A percentile compares a stretch with the other conserved stretches of the same genome.
phyloP scores from a whole-genome alignment of 108 stramenopile genomes.

The Cylindrotheca fusiformis region DNA sequence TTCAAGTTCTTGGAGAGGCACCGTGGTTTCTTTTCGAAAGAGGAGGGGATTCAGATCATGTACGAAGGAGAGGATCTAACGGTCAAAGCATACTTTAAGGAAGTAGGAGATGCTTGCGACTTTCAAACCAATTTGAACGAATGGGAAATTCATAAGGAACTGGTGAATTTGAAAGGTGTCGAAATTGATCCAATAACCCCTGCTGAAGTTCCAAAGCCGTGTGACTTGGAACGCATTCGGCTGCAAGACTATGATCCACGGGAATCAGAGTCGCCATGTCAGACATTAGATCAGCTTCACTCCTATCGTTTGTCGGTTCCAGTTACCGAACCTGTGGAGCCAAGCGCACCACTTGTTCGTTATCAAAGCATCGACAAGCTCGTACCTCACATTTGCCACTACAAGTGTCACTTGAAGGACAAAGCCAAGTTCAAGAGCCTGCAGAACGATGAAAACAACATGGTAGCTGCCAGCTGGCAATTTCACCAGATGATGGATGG shows the following conservation, averaged over 20 bases:
- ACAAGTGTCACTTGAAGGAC: conserved; percentile 1
- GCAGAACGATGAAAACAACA: not conserved
- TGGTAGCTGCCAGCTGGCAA: conserved; percentile 1
- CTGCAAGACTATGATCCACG: not conserved
- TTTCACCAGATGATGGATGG: not conserved
- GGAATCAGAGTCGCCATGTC: not conserved
- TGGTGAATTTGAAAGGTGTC: not conserved
- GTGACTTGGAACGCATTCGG: not conserved
- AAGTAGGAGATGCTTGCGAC: not conserved
- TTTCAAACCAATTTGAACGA: not conserved
- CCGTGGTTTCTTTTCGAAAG: not conserved
- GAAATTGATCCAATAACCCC: not conserved
- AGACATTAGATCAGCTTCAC: conserved; percentile 1
- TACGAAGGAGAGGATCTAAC: not conserved
- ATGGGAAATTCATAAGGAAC: conserved; percentile 1
- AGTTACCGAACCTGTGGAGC: not conserved
- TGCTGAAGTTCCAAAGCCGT: not conserved
- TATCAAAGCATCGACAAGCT: not conserved
- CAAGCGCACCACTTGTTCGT: not conserved
- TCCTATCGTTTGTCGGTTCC: not conserved
- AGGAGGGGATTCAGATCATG: not conserved
- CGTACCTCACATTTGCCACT: not conserved
- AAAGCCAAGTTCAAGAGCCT: not conserved
- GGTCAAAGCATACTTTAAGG: not conserved
- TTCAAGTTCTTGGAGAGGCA: not conserved